Evolutionary conservation across 192 early-diverging fungal genomes (phyloP), one percentile per base, ranked within the genome.

Genomic region (Backusella australiensis): DNA sequence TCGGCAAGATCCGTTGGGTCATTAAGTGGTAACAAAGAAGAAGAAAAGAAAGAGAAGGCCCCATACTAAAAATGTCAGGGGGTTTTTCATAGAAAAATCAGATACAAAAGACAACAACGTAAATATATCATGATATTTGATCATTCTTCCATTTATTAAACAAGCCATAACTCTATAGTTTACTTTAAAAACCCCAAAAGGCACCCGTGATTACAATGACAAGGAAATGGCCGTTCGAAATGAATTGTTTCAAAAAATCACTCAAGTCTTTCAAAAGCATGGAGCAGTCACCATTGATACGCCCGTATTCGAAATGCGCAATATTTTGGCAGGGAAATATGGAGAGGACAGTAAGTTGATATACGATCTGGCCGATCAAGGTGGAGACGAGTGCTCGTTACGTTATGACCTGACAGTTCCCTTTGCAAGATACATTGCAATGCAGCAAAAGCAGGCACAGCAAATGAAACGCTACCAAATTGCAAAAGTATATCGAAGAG

Each of bases 321-420:
- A 99, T 75, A 98, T 99, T 74, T 87, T 99, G 6, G 83, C 91
- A 15, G 97, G 97, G 63, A 99, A 99, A 79, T 99, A 99, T 74
- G 96, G 97, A 23, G 97, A 99, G 81, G 97, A 99, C 83, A 92
- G 91, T 80, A 99, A 99, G 84, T 87, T 99, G 67, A 99, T 99
- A 75, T 99, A 98, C 75, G 97, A 99, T 84, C 83, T 99, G 46
- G 89, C 94, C 76, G 95, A 99, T 81, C 97, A 99, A 80, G 97
- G 97, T 34, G 97, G 97, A 32, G 97, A 98, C 78, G 86, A 93
- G 77, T 98, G 94, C 73, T 96, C 97, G 6, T 85, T 99, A 26
- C 91, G 97, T 35, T 99, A 99, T 80, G 97, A 99, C 82, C 82
- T 99, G 76, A 99, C 97, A 0, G 97, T 98, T 11, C 97, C 97